phyloP scores from a whole-genome alignment of 352 stramenopile species.

The Thraustochytrium striatum region DNA sequence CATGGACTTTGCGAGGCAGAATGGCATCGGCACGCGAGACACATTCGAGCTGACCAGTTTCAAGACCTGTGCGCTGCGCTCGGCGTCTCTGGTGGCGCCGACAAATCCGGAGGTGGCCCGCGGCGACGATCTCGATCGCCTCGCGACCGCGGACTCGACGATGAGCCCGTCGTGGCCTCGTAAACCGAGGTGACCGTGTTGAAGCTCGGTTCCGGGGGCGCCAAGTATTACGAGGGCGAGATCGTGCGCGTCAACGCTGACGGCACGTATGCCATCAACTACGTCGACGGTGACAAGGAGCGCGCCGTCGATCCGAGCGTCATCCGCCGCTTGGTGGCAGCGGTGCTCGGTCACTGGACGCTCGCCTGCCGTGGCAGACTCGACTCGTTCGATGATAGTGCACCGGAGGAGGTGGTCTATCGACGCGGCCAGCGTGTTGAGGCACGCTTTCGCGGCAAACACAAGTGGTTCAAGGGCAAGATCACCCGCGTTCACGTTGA shows the following conservation, averaged over 20 bases:
- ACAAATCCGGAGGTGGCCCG: background rate
- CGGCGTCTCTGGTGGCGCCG: background rate
- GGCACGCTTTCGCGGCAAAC: slow-evolving; percentile 50
- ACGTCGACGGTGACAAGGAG: slow-evolving; percentile 71
- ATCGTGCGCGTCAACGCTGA: slow-evolving; percentile 65
- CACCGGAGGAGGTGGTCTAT: background rate
- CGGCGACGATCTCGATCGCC: background rate
- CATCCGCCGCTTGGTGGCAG: slow-evolving; percentile 55
- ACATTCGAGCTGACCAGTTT: slow-evolving; percentile 3
- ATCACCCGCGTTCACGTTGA: slow-evolving; percentile 64
- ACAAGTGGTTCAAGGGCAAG: slow-evolving; percentile 68
- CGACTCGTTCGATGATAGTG: too few relatives aligned
- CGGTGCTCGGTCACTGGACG: too few relatives aligned
- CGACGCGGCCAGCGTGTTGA: slow-evolving; percentile 51
- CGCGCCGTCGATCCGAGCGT: slow-evolving; percentile 54
- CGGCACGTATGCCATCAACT: slow-evolving; percentile 69
- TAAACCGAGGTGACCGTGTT: slow-evolving; percentile 60
- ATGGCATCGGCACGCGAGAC: slow-evolving; percentile 31
- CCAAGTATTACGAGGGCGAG: slow-evolving; percentile 68
- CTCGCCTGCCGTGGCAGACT: too few relatives aligned
- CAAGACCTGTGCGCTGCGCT: slow-evolving; percentile 21
- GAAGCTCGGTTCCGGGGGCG: slow-evolving; percentile 65
- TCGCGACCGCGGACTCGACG: background rate
- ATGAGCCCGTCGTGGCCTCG: too few relatives aligned
- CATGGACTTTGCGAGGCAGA: background rate